Percentiles rank a stretch among this genome's conserved stretches.
Conservation (phyloP, 2,329 filamentous ascomycete species). For the Penicillium verrucosum region DNA sequence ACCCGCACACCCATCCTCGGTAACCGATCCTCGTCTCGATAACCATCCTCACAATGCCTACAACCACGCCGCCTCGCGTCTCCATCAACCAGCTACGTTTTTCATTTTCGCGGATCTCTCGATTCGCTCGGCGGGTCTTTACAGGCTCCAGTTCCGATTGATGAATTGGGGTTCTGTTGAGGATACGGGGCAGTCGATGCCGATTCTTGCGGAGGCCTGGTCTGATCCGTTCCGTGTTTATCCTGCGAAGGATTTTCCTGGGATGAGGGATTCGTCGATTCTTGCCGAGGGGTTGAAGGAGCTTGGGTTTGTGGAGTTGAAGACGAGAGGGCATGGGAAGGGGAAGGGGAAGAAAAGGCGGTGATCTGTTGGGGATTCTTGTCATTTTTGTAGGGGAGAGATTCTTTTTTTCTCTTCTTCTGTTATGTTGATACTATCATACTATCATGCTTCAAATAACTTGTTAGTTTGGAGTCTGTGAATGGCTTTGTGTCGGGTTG, state of each 20-base stretch:
- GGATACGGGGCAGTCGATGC: conserved; percentile 36
- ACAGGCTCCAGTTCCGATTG: conserved; percentile 46
- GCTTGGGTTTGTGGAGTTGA: conserved; percentile 42
- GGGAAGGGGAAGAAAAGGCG: conserved; percentile 32
- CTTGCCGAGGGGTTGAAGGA: conserved; percentile 40
- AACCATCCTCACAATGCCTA: background rate
- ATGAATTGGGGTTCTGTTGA: conserved; percentile 41
- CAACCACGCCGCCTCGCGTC: conserved; percentile 15
- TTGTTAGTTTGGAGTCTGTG: background rate
- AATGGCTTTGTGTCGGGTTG: background rate
- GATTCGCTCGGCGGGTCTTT: conserved; percentile 44
- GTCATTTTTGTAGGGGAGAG: too few relatives aligned
- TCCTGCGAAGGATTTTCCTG: conserved; percentile 45
- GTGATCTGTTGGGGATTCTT: background rate
- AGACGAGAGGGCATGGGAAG: conserved; percentile 38
- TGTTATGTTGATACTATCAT: background rate
- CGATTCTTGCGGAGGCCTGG: conserved; percentile 40
- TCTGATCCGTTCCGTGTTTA: conserved; percentile 44
- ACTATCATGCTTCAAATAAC: background rate
- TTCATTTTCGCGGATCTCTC: conserved; percentile 50
- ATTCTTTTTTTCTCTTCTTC: background rate
- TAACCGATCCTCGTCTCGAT: background rate
- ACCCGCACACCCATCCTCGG: conserved; percentile 35
- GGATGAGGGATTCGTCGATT: conserved; percentile 41
- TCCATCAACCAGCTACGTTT: conserved; percentile 40